Base-by-base conservation (phyloP, 345 rosid species). In the Murraya koenigii region DNA sequence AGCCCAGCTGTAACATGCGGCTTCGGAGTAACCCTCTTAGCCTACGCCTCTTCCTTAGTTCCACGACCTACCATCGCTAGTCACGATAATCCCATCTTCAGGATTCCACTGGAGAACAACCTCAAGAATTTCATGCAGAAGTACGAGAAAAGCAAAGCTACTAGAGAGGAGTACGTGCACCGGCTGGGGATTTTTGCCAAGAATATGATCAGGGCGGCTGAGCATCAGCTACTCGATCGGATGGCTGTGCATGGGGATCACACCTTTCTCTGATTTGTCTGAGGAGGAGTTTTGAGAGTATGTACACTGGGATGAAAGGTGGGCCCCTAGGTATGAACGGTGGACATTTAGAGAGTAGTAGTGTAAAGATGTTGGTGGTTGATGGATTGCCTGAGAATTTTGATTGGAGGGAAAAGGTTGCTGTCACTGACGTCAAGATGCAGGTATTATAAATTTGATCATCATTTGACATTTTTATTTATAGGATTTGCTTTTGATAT, bases 361-460 rank as follows among this genome's bases (percentile, higher is more conserved):
- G 1, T 64, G 13, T 17, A 67, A 6, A 14, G 11, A 28, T n/a
- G 75, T 2, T 25, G 75, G 90, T 86, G 22, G 78, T 88, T 62
- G 81, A 82, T 62, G 91, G 80, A 11, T 86, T 96, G 84, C 99
- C 97, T 26, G 78, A 84, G 49, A 86, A 75, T 77, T 92, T 95
- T 85, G 99, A 95, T 39, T 93, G 97, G 97, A 85, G 99, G 66
- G 93, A 92, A 55, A 90, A 89, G 58, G 97, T 98, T 66, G 98
- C 95, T 20, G 97, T 93, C 33, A 92, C 98, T 36, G 92, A 90
- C 61, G 97, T 95, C 79, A 93, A 93, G 84, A 85, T 64, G 84
- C 98, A 93, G 93, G 97, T 91, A 72, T 14, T 25, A 44, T 44
- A 13, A 0, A 44, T 11, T 44, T 13, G 49, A 13, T 44, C 26